phyloP scores from a whole-genome alignment of 163 green algal species.

The Scenedesmus sp. region DNA sequence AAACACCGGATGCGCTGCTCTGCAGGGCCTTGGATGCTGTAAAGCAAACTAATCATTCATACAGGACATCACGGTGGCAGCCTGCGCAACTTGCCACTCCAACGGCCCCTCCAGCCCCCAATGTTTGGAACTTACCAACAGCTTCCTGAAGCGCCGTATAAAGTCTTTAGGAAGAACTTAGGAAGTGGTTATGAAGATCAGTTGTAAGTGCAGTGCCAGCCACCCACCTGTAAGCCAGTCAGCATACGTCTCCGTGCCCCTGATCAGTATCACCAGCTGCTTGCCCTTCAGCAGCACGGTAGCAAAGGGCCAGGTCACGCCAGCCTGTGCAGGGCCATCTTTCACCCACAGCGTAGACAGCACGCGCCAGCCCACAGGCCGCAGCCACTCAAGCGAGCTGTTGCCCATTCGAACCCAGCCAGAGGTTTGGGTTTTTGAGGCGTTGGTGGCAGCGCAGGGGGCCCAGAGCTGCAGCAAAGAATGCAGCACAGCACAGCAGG shows the following conservation, averaged over 20 bases:
- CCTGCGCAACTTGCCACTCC: too few relatives aligned
- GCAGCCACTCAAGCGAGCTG: not conserved
- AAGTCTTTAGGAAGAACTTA: too few relatives aligned
- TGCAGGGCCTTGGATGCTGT: too few relatives aligned
- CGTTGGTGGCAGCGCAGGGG: not conserved
- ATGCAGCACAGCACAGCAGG: not conserved
- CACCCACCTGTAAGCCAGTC: conserved; percentile 1
- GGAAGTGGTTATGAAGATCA: too few relatives aligned
- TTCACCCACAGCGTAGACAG: not conserved
- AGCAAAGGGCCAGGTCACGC: not conserved
- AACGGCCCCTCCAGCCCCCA: too few relatives aligned
- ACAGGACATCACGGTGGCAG: too few relatives aligned
- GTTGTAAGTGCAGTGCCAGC: too few relatives aligned
- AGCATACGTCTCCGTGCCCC: not conserved
- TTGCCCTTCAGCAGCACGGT: not conserved
- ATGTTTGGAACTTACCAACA: too few relatives aligned
- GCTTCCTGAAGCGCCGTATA: too few relatives aligned
- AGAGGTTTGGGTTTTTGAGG: not conserved
- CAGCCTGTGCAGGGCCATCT: not conserved
- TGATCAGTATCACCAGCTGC: not conserved
- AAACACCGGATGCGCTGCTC: too few relatives aligned
- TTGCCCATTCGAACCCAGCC: not conserved
- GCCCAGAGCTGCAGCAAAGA: not conserved
- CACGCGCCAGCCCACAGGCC: not conserved
- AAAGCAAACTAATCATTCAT: too few relatives aligned